Conservation (phyloP, 1,284 basidiomycete genomes). For the Irpex sp. region DNA sequence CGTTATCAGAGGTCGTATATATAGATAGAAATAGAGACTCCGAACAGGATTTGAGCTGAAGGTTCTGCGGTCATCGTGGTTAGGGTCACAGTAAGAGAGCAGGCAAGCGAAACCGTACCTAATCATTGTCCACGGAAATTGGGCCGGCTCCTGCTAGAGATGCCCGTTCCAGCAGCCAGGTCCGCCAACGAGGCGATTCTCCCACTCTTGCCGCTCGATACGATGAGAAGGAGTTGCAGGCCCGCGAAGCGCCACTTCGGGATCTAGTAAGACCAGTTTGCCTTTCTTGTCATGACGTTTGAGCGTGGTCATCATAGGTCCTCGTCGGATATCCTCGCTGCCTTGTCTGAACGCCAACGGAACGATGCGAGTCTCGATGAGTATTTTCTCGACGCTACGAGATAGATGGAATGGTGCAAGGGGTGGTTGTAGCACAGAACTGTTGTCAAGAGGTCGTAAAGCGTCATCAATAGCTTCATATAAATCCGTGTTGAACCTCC, state of each 20-base stretch:
- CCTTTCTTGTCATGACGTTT: background rate
- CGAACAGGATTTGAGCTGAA: too few species aligned
- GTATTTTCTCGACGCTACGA: background rate
- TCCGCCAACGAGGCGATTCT: slow-evolving; percentile 2
- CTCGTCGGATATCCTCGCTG: background rate
- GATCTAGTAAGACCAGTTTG: background rate
- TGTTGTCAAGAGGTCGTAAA: background rate
- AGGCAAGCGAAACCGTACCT: too few species aligned
- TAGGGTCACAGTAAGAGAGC: too few species aligned
- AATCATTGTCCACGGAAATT: background rate
- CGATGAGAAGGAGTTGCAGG: background rate
- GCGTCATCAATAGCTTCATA: background rate
- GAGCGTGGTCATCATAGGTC: background rate
- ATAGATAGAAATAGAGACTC: too few species aligned
- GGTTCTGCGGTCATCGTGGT: too few species aligned
- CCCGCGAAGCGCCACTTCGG: background rate
- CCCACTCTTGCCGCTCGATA: background rate
- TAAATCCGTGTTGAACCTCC: background rate
- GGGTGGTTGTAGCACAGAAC: background rate
- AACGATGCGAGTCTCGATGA: background rate
- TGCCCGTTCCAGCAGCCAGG: background rate
- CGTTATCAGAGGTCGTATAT: too few species aligned
- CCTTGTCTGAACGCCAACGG: background rate
- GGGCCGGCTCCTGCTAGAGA: background rate
- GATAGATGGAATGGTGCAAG: background rate